Conservation (phyloP, 768 basidiomycete genomes). For the Termitomyces sp. region DNA sequence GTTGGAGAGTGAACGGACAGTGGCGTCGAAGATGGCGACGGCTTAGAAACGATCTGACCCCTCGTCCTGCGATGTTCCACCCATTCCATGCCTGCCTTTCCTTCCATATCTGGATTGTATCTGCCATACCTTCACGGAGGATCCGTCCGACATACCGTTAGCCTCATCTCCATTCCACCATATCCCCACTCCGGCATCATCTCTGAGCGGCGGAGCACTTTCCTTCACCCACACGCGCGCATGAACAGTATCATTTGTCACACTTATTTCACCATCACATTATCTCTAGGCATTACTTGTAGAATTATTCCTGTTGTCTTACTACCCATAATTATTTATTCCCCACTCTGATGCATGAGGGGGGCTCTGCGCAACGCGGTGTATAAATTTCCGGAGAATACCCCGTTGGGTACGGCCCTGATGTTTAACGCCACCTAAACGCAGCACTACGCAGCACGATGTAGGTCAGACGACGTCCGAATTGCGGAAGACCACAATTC, state of each 20-base stretch:
- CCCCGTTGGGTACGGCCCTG: not conserved
- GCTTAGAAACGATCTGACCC: slow-evolving; percentile 39
- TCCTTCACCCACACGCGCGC: slow-evolving; percentile 2
- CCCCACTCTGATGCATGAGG: no score
- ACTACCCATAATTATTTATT: slow-evolving; percentile 11
- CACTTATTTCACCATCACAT: slow-evolving; percentile 1
- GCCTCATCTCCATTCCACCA: not conserved
- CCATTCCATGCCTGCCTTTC: slow-evolving; percentile 7
- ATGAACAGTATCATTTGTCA: slow-evolving; percentile 6
- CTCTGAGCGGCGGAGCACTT: not conserved
- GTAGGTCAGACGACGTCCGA: not conserved
- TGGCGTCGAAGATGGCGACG: slow-evolving; percentile 81
- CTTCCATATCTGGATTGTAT: slow-evolving; percentile 9
- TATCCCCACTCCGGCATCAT: slow-evolving; percentile 3
- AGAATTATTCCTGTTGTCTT: slow-evolving; percentile 12
- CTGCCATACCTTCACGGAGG: not conserved
- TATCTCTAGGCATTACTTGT: slow-evolving; percentile 11
- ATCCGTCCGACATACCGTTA: not conserved
- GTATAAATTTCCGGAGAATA: not conserved
- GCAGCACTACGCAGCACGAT: not conserved
- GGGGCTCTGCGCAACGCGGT: no score
- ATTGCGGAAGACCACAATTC: not conserved
- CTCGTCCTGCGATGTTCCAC: not conserved
- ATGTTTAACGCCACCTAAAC: not conserved
- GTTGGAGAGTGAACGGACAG: slow-evolving; percentile 85